Conservation (phyloP, 306 rosid species). For the Quercus bicolor region DNA sequence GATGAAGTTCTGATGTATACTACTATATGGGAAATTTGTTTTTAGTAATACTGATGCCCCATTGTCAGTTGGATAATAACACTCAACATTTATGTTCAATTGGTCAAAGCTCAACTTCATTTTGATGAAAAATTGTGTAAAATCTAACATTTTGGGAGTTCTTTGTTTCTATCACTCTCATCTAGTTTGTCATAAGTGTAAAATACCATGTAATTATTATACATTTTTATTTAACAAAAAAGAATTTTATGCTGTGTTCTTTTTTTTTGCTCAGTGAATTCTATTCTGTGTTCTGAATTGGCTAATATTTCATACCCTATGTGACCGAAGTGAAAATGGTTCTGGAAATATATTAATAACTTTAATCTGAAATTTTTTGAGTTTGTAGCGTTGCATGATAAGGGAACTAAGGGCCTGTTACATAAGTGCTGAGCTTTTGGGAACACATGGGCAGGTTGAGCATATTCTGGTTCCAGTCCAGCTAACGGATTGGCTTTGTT, state of each 20-base stretch:
- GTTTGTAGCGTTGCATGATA: neutral
- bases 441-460: neutral
- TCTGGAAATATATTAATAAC: neutral
- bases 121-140: neutral
- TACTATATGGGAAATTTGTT: neutral
- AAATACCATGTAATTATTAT: neutral
- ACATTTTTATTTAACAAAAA: neutral
- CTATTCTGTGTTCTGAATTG: too few species aligned
- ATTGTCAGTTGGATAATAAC: neutral
- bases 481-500: neutral
- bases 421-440: neutral
- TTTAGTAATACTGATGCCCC: neutral
- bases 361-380: neutral
- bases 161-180: neutral
- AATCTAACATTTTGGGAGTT: neutral
- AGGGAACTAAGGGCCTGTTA: neutral
- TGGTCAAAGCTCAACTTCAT: neutral
- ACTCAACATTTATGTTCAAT: neutral
- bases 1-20: neutral
- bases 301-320: neutral
- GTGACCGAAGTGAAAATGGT: neutral
- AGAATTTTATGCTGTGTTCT: neutral
- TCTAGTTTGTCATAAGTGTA: neutral
- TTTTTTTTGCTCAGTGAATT: too few species aligned
- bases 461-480: neutral